These are phyloP conservation scores for Paecilomyces dactylethromorphus DNA, from an alignment of 2,329 filamentous ascomycete genomes.

Conservation along the genomic window DNA sequence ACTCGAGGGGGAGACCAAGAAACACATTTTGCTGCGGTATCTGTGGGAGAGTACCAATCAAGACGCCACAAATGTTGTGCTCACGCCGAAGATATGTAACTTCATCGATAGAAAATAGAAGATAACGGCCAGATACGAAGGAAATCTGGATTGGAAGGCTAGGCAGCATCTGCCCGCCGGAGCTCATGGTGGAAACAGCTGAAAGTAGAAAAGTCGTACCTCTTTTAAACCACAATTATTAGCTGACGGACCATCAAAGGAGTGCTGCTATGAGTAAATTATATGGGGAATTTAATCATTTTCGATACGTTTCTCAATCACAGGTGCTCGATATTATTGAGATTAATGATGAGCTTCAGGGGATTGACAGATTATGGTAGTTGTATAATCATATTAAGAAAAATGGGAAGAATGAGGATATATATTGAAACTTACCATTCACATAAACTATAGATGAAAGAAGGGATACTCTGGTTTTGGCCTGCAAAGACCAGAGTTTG, in stretches of 20 bases:
- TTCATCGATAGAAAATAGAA: conserved; percentile 80
- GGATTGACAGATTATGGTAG: conserved; percentile 77
- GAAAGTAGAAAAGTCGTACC: not conserved
- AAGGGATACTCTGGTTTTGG: conserved; percentile 2
- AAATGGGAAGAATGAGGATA: not conserved
- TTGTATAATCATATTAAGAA: conserved; percentile 57
- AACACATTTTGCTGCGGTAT: conserved; percentile 94
- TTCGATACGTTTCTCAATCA: conserved; percentile 40
- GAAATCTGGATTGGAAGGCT: conserved; percentile 69
- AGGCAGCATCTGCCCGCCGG: conserved; percentile 27
- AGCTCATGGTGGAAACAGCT: not conserved
- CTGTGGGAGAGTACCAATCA: conserved; percentile 84
- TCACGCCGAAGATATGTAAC: conserved; percentile 70
- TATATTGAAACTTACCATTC: conserved; percentile 1
- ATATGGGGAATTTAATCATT: conserved; percentile 21
- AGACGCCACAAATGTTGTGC: conserved; percentile 77
- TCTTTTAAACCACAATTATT: conserved; percentile 8
- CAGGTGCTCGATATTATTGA: conserved; percentile 29
- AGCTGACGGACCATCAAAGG: conserved; percentile 10
- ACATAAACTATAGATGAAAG: not conserved
- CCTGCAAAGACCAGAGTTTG: conserved; percentile 7
- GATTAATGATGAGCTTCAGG: conserved; percentile 52
- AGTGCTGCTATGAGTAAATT: conserved; percentile 4
- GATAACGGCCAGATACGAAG: conserved; percentile 70
- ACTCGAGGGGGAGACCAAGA: conserved; percentile 76